phyloP scores from a whole-genome alignment of 352 stramenopile genomes.

The Phytophthora quininea region DNA sequence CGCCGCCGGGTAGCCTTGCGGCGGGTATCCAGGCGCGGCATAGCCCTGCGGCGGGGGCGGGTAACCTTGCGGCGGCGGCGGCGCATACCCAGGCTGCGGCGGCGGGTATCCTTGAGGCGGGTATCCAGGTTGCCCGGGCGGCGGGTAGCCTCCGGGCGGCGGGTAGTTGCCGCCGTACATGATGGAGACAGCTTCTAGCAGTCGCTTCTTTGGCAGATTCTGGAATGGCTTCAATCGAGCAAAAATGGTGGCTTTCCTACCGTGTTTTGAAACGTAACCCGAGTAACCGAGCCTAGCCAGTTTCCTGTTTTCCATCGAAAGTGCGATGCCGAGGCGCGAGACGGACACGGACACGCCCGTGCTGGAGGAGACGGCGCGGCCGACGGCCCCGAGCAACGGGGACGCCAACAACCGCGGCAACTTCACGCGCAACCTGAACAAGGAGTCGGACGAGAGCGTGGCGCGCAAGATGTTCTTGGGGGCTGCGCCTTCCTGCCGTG shows the following conservation, averaged over 20 bases:
- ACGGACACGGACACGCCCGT: slow-evolving; percentile 57
- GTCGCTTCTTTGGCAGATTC: slow-evolving; percentile 11
- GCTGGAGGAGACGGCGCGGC: slow-evolving; percentile 48
- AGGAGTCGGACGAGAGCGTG: slow-evolving; percentile 72
- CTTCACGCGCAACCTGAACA: slow-evolving; percentile 88
- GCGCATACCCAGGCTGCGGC: slow-evolving; percentile 22
- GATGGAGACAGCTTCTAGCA: slow-evolving; percentile 4
- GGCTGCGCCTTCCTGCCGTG: slow-evolving; percentile 75
- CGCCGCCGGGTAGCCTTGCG: slow-evolving; percentile 21
- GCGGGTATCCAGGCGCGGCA: slow-evolving; percentile 31
- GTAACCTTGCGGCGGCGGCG: slow-evolving; percentile 26
- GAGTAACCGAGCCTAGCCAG: neutral
- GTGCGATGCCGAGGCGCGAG: slow-evolving; percentile 29
- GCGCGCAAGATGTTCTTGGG: slow-evolving; percentile 88
- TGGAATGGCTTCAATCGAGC: too few relatives aligned
- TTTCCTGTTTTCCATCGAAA: neutral
- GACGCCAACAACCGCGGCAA: slow-evolving; percentile 83
- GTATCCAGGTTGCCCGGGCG: slow-evolving; percentile 36
- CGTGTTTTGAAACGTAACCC: slow-evolving; percentile 21
- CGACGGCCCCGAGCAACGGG: slow-evolving; percentile 13
- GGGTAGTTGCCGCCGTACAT: slow-evolving; percentile 38
- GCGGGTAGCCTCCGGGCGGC: slow-evolving; percentile 33
- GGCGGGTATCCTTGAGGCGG: slow-evolving; percentile 28
- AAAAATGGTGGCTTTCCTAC: too few relatives aligned
- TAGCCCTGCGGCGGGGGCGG: slow-evolving; percentile 23